phyloP scores from a whole-genome alignment of 2,329 filamentous ascomycete genomes.

The Fusarium sp. region DNA sequence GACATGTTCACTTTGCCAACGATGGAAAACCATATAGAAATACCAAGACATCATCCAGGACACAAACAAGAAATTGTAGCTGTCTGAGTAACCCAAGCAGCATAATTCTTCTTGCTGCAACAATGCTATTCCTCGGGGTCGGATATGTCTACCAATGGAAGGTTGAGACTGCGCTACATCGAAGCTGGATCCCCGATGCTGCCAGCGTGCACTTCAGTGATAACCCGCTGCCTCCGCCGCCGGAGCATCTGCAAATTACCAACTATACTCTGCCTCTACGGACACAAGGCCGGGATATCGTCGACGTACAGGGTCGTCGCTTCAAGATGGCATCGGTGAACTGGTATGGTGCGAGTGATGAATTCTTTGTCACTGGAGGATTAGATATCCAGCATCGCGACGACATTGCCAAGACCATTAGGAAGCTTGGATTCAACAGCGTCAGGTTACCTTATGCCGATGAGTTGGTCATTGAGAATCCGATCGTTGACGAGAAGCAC shows the following conservation, averaged over 20 bases:
- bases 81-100: conserved; percentile 32
- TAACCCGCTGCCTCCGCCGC: conserved; percentile 60
- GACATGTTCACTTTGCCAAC: conserved; percentile 19
- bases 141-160: conserved; percentile 59
- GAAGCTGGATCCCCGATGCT: conserved; percentile 63
- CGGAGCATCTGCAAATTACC: conserved; percentile 56
- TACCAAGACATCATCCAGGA: not conserved
- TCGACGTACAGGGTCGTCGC: conserved; percentile 67
- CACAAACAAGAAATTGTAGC: conserved; percentile 17
- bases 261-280: conserved; percentile 68
- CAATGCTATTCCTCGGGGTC: conserved; percentile 36
- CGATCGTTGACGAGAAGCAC: conserved; percentile 60
- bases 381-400: conserved; percentile 72
- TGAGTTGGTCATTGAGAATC: conserved; percentile 73
- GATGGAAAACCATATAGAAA: conserved; percentile 11
- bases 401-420: conserved; percentile 70
- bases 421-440: conserved; percentile 75
- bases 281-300: conserved; percentile 69
- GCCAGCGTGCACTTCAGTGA: conserved; percentile 61
- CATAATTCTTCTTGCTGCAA: conserved; percentile 55
- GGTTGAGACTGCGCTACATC: conserved; percentile 57
- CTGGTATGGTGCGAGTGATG: conserved; percentile 78
- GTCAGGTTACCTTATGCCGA: conserved; percentile 77
- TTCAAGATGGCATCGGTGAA: conserved; percentile 75
- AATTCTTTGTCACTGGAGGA: conserved; percentile 72